Evolutionary conservation across 2,329 filamentous ascomycete genomes (phyloP), one percentile per base, ranked within the genome.

Genomic region (Aspergillus piperis): DNA sequence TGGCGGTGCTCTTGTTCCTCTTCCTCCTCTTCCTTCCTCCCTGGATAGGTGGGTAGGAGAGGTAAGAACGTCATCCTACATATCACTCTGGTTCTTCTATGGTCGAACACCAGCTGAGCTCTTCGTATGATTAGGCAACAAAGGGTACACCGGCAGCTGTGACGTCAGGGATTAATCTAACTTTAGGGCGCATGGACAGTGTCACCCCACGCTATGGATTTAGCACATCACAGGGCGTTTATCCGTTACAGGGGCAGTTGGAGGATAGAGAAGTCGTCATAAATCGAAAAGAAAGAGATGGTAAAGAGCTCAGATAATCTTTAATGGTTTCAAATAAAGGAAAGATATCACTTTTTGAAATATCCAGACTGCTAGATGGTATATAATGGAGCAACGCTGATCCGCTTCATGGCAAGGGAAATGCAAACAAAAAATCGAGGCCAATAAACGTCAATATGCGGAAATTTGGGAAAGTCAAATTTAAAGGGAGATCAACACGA

Each of bases 131-230:
- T 30, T 50, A 50, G 47, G 47, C n/a, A 25, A 10, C 27, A 8
- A 30, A 32, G 10, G 47, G 47, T 6, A 50, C 47, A 30, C 25
- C 47, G 47, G 47, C 8, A 27, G 23, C 25, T 25, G 25, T 50
- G 47, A 50, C 47, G 47, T 50, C 47, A 50, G 47, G 25, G 47
- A n/a, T 23, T 50, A 50, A 50, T 50, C 27, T 50, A 50, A 50
- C 8, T 50, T 50, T 50, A 19, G 32, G 23, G 47, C 47, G 47
- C 47, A 30, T 50, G 47, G 47, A 50, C 47, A 30, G 17, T 30
- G 41, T 49, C 44, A 23, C 44, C 44, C 44, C 44, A 49, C 44
- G 44, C 44, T 49, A 49, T 15, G 3, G 0, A 25, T 23, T 49
- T 50, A 50, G 47, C 47, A 2, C 47, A 44, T 13, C 10, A 44